Evolutionary conservation across 495 filamentous ascomycete genomes (phyloP).

Genomic region (Penicillium canescens): DNA sequence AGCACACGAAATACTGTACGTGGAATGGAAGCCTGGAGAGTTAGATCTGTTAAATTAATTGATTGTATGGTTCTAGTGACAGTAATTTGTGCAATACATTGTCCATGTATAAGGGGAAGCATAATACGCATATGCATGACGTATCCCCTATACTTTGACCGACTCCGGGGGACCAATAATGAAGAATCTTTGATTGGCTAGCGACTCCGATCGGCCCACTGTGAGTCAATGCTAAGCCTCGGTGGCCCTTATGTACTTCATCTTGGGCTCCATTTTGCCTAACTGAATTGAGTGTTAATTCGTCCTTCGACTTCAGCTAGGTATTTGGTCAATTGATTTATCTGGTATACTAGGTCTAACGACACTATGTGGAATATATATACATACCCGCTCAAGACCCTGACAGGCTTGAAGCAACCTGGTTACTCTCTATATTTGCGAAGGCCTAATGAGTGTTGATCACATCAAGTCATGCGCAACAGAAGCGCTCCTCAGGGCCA

Average conservation of each 20-base stretch:
- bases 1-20: slow-evolving; percentile 2
- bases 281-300: too few species aligned
- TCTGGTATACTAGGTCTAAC: neutral
- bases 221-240: slow-evolving; percentile 6
- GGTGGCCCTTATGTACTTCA: neutral
- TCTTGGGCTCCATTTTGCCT: too few species aligned
- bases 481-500: too few species aligned
- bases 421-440: too few species aligned
- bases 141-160: slow-evolving; percentile 1
- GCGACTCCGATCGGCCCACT: slow-evolving; percentile 10
- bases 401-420: too few species aligned
- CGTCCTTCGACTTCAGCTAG: too few species aligned
- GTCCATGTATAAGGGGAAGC: too few species aligned
- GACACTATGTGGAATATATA: too few species aligned
- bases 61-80: neutral
- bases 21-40: neutral
- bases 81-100: neutral
- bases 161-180: slow-evolving; percentile 15
- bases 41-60: neutral
- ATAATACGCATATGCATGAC: slow-evolving; percentile 13
- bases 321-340: neutral
- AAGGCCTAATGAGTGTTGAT: too few species aligned
- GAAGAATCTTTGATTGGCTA: slow-evolving; percentile 17
- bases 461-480: too few species aligned
- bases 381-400: too few species aligned